Evolutionary conservation across 2,329 filamentous ascomycete genomes (phyloP), one percentile per base, ranked within the genome.

Genomic region (Aspergillus pseudoglaucus): DNA sequence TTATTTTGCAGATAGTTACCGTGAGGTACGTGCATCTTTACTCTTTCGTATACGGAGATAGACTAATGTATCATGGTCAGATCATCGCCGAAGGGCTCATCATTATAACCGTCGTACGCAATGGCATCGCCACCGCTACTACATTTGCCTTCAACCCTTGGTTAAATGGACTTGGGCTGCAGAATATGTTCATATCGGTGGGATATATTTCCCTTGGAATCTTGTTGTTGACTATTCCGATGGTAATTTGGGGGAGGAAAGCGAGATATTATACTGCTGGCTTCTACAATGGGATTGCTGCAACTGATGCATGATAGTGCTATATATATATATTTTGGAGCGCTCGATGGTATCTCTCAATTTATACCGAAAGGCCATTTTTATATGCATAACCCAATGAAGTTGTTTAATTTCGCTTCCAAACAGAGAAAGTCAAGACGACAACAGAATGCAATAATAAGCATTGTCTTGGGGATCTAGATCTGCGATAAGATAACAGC

Each of bases 1-100:
- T 12, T 51, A 51, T 12, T 47, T 45, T 37, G 46, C 37, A 15
- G 49, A 51, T 27, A 48, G 42, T 17, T 48, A 51, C 23, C 38
- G 22, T 6, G 49, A 51, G 45, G 49, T 51, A 42, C 14, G 6
- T 15, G n/a, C 3, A 43, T 18, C n/a, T n/a, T 14, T 4, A 14
- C 41, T 8, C 14, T 15, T 8, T 20, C 4, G 8, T 14, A n/a
- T 12, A 10, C 14, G 1, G 9, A 10, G 12, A n/a, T 17, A 7
- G 12, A 20, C 4, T 12, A 9, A 27, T 35, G n/a, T n/a, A 25
- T 18, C 9, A 40, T 22, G 12, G 3, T 14, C 9, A 44, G 42
- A 35, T 44, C 4, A 14, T 44, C 12, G 42, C 22, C 2, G 42
- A 44, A 30, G 42, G 22, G 4, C 27, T 44, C 14, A 33, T 44